Conservation (phyloP, 148 eudicot species). For the Drosera capensis region DNA sequence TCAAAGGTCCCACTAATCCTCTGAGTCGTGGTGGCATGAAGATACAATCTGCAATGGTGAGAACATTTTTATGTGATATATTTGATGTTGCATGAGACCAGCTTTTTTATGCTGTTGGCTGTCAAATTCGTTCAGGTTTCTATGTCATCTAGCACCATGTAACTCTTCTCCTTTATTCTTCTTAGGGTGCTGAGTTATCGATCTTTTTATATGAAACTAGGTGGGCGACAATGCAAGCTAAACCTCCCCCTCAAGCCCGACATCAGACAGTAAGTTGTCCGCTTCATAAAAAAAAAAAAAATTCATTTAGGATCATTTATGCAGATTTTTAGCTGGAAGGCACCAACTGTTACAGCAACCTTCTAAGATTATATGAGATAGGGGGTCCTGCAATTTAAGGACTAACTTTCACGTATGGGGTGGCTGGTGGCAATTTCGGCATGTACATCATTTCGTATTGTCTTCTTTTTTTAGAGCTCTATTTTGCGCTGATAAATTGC, state of each 20-base stretch:
- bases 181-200: conserved; percentile 33
- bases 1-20: conserved; percentile 19
- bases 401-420: too few relatives aligned
- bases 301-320: background rate
- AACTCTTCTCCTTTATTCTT: conserved; percentile 3
- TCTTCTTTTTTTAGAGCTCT: too few relatives aligned
- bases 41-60: conserved; percentile 31
- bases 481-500: too few relatives aligned
- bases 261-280: conserved; percentile 35
- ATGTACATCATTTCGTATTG: too few relatives aligned
- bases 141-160: background rate
- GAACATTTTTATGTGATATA: conserved; percentile 1
- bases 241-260: conserved; percentile 49
- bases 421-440: too few relatives aligned
- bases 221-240: conserved; percentile 33
- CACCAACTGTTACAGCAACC: too few relatives aligned
- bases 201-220: conserved; percentile 24
- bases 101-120: background rate
- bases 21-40: conserved; percentile 16
- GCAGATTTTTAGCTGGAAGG: too few relatives aligned
- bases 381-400: too few relatives aligned
- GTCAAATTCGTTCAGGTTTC: background rate
- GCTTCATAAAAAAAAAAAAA: background rate
- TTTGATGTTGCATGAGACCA: background rate
- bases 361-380: too few relatives aligned